Evolutionary conservation across 2,329 filamentous ascomycete genomes (phyloP).

Genomic region (Scedosporium minutisporum): DNA sequence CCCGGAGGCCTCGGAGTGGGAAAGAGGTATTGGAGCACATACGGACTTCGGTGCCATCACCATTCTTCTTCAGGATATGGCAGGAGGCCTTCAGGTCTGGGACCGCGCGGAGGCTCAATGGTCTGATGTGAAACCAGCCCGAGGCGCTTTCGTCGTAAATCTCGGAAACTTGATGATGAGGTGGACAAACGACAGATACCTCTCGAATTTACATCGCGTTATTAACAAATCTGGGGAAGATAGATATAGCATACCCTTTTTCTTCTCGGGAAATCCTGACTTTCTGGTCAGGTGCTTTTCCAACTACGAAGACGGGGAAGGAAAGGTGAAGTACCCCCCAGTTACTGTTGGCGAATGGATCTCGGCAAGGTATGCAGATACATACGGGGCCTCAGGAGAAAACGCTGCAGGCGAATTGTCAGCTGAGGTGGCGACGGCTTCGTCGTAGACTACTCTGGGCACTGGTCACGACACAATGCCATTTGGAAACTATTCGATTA

Average conservation of each 20-base stretch:
- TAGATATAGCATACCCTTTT: conserved; percentile 47
- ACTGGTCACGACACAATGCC: no score
- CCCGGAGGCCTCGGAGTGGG: conserved; percentile 20
- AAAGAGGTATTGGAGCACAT: conserved; percentile 35
- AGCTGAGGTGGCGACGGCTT: not conserved
- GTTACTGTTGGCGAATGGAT: not conserved
- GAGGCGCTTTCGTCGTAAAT: conserved; percentile 41
- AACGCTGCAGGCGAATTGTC: not conserved
- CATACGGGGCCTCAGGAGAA: not conserved
- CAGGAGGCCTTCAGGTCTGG: conserved; percentile 42
- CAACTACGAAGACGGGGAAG: not conserved
- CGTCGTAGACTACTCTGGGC: not conserved
- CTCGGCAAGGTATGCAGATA: not conserved
- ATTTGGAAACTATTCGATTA: no score
- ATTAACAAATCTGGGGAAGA: conserved; percentile 40
- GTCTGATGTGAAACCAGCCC: conserved; percentile 30
- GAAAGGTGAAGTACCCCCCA: not conserved
- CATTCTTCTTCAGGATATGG: conserved; percentile 40
- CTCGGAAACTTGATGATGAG: conserved; percentile 37
- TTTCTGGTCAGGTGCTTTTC: not conserved
- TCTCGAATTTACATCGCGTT: conserved; percentile 44
- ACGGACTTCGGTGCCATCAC: conserved; percentile 49
- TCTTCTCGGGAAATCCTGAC: conserved; percentile 39
- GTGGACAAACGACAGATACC: conserved; percentile 44
- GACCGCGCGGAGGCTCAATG: conserved; percentile 32